Conservation (phyloP, 352 stramenopile species). For the Phytophthora niederhauseri region DNA sequence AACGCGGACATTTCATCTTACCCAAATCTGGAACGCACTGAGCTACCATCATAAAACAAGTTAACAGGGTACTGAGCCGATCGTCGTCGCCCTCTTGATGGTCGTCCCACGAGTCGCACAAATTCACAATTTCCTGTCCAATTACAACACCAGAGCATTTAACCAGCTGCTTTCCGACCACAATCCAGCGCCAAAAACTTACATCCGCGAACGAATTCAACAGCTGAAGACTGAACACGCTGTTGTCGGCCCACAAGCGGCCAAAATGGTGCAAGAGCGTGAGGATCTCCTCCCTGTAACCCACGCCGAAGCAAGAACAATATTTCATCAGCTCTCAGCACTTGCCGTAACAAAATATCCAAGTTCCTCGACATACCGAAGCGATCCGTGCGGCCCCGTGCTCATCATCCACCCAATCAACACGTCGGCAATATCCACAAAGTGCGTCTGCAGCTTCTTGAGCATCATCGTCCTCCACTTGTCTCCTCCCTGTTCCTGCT, state of each 20-base stretch:
- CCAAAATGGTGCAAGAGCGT: conserved; percentile 50
- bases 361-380: conserved; percentile 38
- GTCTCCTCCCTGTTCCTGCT: conserved; percentile 10
- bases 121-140: conserved; percentile 53
- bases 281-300: conserved; percentile 54
- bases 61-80: conserved; percentile 47
- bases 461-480: conserved; percentile 39
- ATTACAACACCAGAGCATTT: not conserved
- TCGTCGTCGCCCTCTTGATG: conserved; percentile 33
- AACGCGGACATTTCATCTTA: conserved; percentile 20
- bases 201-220: conserved; percentile 67
- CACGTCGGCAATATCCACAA: conserved; percentile 75
- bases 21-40: conserved; percentile 52
- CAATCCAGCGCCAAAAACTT: conserved; percentile 12
- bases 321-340: not conserved
- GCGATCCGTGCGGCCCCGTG: conserved; percentile 31
- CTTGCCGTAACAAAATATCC: not conserved
- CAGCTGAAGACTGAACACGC: conserved; percentile 71
- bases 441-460: conserved; percentile 65
- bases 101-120: conserved; percentile 33
- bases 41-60: conserved; percentile 67
- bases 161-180: not conserved
- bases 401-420: conserved; percentile 74
- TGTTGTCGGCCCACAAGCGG: conserved; percentile 71
- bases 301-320: conserved; percentile 2